phyloP scores from a whole-genome alignment of 306 rosid genomes.

The Mucuna pruriens region DNA sequence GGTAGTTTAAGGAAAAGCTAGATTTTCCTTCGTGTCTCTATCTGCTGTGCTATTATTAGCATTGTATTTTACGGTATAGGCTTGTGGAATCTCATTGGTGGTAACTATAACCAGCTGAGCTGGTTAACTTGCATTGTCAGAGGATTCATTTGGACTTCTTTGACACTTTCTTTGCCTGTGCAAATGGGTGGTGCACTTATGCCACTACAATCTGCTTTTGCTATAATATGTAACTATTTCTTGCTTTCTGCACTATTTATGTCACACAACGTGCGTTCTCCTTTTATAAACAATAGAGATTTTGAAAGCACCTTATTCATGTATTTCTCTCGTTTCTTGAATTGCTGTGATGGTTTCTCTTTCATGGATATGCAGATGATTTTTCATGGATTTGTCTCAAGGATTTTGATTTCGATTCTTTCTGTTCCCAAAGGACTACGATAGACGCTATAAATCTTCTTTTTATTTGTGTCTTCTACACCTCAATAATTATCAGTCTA shows the following conservation, averaged over 20 bases:
- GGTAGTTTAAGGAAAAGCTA: constrained; percentile 28
- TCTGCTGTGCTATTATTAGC: constrained; percentile 50
- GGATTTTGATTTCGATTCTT: constrained; percentile 49
- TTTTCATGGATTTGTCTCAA: constrained; percentile 54
- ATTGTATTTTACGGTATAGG: constrained; percentile 43
- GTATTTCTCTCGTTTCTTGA: background rate
- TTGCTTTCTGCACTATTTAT: background rate
- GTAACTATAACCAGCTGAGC: background rate
- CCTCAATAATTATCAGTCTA: constrained; percentile 29
- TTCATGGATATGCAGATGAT: constrained; percentile 40
- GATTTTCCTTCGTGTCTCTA: constrained; percentile 31
- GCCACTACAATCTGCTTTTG: background rate
- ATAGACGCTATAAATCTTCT: constrained; percentile 45
- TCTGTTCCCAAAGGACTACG: constrained; percentile 49
- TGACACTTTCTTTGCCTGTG: constrained; percentile 41
- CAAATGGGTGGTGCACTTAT: background rate
- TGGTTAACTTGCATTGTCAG: constrained; percentile 36
- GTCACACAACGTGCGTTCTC: background rate
- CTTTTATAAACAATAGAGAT: background rate
- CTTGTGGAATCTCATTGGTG: constrained; percentile 38
- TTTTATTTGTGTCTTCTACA: constrained; percentile 49
- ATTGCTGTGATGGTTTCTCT: background rate
- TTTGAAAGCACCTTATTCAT: background rate
- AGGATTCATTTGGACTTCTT: constrained; percentile 57
- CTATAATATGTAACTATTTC: background rate